Conservation (phyloP, 768 basidiomycete species). For the Mycena polygramma region DNA sequence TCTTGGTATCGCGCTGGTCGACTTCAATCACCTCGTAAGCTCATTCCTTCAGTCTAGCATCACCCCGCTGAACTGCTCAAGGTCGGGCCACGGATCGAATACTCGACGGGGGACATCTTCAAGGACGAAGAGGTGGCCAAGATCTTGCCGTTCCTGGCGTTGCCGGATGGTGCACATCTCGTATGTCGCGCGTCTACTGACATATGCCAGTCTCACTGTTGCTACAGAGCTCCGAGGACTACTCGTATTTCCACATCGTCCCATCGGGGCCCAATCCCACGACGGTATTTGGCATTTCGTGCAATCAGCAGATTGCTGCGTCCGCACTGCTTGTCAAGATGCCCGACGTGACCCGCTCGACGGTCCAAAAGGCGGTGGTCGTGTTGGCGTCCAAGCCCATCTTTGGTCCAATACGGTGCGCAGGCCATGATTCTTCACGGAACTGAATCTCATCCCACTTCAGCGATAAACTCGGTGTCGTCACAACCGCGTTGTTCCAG, state of each 20-base stretch:
- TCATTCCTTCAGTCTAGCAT: constrained; percentile 30
- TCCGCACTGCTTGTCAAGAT: constrained; percentile 82
- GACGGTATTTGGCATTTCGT: constrained; percentile 98
- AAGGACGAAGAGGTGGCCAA: constrained; percentile 88
- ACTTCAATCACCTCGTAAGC: constrained; percentile 92
- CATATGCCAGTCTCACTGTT: constrained; percentile 32
- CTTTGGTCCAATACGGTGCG: constrained; percentile 91
- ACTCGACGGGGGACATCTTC: constrained; percentile 81
- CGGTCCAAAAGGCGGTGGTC: constrained; percentile 97
- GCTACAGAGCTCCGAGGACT: constrained; percentile 87
- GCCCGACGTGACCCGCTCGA: constrained; percentile 92
- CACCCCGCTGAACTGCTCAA: constrained; percentile 48
- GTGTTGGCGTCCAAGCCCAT: constrained; percentile 92
- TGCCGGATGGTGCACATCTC: constrained; percentile 97
- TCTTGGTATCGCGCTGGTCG: constrained; percentile 91
- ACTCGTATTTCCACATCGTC: constrained; percentile 95
- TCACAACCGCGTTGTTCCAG: constrained; percentile 91
- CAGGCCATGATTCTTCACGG: no score
- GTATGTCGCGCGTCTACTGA: constrained; percentile 59
- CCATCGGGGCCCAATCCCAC: constrained; percentile 76
- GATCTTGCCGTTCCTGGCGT: constrained; percentile 93
- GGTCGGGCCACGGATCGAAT: constrained; percentile 95
- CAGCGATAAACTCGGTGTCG: constrained; percentile 93
- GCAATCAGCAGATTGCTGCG: constrained; percentile 94
- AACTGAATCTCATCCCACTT: background rate